These are phyloP conservation scores for Solioccasus polychromus DNA, from an alignment of 768 basidiomycete species.

Conservation along the genomic window DNA sequence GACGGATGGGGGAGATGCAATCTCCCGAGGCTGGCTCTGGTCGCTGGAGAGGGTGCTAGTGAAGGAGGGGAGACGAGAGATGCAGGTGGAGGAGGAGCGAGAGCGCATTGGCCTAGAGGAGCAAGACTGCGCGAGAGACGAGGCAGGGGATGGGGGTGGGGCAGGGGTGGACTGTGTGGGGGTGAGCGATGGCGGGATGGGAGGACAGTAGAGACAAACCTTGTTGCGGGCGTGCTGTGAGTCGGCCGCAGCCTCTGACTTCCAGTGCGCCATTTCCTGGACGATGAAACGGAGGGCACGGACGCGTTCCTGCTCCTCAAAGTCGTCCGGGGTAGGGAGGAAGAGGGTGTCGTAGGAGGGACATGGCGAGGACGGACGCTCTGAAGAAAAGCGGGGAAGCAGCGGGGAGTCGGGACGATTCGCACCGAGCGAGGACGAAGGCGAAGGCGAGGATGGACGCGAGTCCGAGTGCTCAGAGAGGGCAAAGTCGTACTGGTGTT, in stretches of 20 bases:
- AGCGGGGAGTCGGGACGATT: constrained; percentile 22
- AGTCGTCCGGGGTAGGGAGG: constrained; percentile 24
- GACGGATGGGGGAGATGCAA: constrained; percentile 14
- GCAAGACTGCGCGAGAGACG: too few species aligned
- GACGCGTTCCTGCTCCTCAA: constrained; percentile 31
- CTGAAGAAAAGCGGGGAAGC: constrained; percentile 16
- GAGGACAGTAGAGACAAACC: too few species aligned
- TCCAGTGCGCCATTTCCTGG: constrained; percentile 35
- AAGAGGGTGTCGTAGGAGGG: constrained; percentile 36
- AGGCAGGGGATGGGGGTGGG: constrained; percentile 18
- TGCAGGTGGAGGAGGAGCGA: too few species aligned
- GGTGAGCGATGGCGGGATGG: too few species aligned
- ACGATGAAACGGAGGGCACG: constrained; percentile 36
- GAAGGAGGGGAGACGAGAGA: too few species aligned
- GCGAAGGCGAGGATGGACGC: constrained; percentile 26
- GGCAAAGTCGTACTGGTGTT: constrained; percentile 36
- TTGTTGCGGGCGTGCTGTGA: too few species aligned
- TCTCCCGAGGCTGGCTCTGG: constrained; percentile 17
- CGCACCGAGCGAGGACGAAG: constrained; percentile 31
- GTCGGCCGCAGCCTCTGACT: too few species aligned
- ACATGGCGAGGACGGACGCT: constrained; percentile 10
- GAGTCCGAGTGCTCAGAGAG: constrained; percentile 24
- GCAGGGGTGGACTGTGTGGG: constrained; percentile 1
- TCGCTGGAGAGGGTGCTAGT: too few species aligned
- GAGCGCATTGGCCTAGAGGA: too few species aligned